These are phyloP conservation scores for Cyclocybe cylindracea DNA, from an alignment of 768 basidiomycete genomes.

Conservation along the genomic window DNA sequence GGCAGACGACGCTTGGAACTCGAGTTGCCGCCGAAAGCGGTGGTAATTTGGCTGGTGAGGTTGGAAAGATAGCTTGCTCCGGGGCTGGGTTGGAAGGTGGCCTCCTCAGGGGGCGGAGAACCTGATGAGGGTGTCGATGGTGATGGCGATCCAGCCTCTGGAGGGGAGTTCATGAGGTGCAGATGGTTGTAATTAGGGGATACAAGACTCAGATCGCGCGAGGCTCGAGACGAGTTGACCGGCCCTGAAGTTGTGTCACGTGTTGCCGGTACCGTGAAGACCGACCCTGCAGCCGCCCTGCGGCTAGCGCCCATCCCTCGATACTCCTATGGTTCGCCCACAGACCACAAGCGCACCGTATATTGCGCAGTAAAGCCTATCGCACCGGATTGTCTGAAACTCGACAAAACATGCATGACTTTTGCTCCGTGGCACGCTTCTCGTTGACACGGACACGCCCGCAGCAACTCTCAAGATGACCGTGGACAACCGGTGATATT, in stretches of 20 bases:
- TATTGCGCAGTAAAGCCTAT: too few relatives aligned
- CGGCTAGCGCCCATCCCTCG: too few relatives aligned
- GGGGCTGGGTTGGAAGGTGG: conserved; percentile 18
- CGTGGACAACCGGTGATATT: too few relatives aligned
- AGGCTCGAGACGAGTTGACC: neutral
- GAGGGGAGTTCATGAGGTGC: conserved; percentile 40
- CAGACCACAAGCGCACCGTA: too few relatives aligned
- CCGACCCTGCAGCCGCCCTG: too few relatives aligned
- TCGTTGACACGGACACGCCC: too few relatives aligned
- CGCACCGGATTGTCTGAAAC: too few relatives aligned
- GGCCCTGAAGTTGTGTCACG: neutral
- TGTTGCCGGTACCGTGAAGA: neutral
- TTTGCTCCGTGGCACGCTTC: too few relatives aligned
- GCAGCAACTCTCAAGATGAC: too few relatives aligned
- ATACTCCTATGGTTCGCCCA: too few relatives aligned
- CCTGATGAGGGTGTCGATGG: conserved; percentile 43
- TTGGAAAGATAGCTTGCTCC: conserved; percentile 25
- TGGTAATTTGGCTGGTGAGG: conserved; percentile 35
- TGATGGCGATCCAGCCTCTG: conserved; percentile 40
- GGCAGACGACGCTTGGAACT: conserved; percentile 54
- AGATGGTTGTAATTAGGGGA: neutral
- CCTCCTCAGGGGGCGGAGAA: conserved; percentile 45
- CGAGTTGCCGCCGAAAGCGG: conserved; percentile 27
- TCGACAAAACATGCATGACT: too few relatives aligned
- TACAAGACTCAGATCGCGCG: neutral